Base-by-base conservation (phyloP, 2,329 filamentous ascomycete species). In the Cladobotryum mycophilum region DNA sequence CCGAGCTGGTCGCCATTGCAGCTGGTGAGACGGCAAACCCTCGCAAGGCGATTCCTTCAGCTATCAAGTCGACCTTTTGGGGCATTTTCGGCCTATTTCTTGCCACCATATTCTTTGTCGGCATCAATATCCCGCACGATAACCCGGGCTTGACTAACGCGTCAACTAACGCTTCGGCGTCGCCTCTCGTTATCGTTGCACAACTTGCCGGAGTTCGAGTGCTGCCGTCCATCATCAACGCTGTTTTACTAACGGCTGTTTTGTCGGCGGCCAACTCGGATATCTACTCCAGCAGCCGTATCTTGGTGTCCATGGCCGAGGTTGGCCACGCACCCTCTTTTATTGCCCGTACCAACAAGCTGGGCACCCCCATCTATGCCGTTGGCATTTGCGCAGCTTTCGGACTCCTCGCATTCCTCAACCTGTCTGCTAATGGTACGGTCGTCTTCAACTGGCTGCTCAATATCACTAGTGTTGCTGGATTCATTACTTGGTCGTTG, bases 211-310 rank as follows among this genome's bases (percentile, higher is more conserved):
- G 84, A 38, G 81, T 88, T 51, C 69, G 71, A 7, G 76, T 80
- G 3, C 77, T 89, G 4, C 79, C 82, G 5, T 72, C 80, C 58
- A 83, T 91, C 62, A 83, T 92, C 74, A 92, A 92, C 66, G 86
- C 82, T 14, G 82, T 89, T 7, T 79, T 92, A 9, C 74, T 92
- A 18, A 88, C 86, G 0, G 87, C 86, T 3, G 88, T 90, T 7
- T 81, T 89, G 58, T 88, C 86, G 0, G 87, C 88, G 5, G 88
- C 85, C 53, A 89, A 87, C 69, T 86, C 85, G 13, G 88, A 88
- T 68, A 77, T 90, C 53, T 89, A 88, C 70, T 86, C 84, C 40
- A 82, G 81, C 53, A 84, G 80, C 51, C 82, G 85, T 20, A 83
- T 86, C 38, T 73, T 89, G 35, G 75, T 88, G 55, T 82, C 80